Conservation (phyloP, 2,329 filamentous ascomycete genomes). For the Ceratocystis albifundus region DNA sequence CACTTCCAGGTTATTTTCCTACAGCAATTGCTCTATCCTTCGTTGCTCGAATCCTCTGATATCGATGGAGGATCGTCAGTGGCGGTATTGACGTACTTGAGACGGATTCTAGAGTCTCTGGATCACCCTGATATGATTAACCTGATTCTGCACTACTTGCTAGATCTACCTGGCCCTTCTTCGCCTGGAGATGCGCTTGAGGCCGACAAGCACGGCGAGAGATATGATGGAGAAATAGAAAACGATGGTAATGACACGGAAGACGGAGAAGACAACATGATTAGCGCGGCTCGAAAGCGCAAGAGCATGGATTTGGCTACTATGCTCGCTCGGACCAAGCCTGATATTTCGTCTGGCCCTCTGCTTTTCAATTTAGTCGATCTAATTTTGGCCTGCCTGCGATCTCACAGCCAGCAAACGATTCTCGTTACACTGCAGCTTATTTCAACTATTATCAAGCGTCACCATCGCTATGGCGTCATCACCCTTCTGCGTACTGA, state of each 20-base stretch:
- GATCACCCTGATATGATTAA: conserved; percentile 92
- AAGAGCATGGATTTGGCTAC: conserved; percentile 82
- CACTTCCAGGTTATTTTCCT: conserved; percentile 96
- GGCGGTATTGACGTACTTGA: conserved; percentile 85
- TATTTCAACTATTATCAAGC: conserved; percentile 70
- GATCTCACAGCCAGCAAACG: conserved; percentile 77
- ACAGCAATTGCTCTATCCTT: conserved; percentile 91
- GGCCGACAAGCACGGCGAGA: conserved; percentile 1
- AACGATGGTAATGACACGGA: not conserved
- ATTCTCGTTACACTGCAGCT: conserved; percentile 81
- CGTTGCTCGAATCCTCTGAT: conserved; percentile 89
- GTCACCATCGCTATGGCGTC: conserved; percentile 79
- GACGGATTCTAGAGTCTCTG: conserved; percentile 77
- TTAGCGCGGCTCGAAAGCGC: conserved; percentile 62
- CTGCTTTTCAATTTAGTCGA: conserved; percentile 89
- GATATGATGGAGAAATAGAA: conserved; percentile 2
- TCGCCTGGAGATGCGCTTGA: conserved; percentile 33
- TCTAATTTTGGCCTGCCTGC: conserved; percentile 72
- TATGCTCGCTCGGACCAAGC: conserved; percentile 60
- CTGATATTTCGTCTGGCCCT: conserved; percentile 49
- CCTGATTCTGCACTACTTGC: conserved; percentile 80
- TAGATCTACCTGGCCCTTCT: conserved; percentile 52
- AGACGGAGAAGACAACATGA: conserved; percentile 33
- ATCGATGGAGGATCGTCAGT: conserved; percentile 94
- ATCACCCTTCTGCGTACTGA: conserved; percentile 62